Evolutionary conservation across 225 moss, liverwort and hornwort species (phyloP).

Genomic region (Bryum argenteum): DNA sequence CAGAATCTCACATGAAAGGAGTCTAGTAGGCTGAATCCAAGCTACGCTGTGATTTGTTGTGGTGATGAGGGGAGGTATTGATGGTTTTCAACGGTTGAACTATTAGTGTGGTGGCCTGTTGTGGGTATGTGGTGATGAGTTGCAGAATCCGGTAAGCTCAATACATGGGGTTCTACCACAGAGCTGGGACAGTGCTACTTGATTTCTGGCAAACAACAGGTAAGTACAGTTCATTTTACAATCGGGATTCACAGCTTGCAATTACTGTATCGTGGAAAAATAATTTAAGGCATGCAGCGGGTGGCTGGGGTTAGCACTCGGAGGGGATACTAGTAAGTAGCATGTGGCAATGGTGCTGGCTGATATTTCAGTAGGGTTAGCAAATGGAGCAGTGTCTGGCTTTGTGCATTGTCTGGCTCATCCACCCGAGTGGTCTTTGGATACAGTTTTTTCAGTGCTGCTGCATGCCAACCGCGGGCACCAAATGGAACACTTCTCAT

Average conservation of each 20-base stretch:
- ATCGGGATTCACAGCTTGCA: no score
- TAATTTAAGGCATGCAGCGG: no score
- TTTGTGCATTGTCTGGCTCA: constrained; percentile 28
- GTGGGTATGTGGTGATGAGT: constrained; percentile 28
- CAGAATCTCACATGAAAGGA: no score
- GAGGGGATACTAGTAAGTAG: background rate
- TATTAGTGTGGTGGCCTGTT: constrained; percentile 17
- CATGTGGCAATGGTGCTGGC: constrained; percentile 16
- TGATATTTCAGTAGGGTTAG: background rate
- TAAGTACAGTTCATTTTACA: constrained; percentile 31
- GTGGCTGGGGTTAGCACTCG: background rate
- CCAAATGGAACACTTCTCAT: constrained; percentile 30
- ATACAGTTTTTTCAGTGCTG: constrained; percentile 42
- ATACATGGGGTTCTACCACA: constrained; percentile 90
- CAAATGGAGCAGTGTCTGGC: constrained; percentile 18
- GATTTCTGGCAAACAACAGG: constrained; percentile 76
- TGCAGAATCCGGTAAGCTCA: constrained; percentile 91
- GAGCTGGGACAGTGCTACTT: constrained; percentile 82
- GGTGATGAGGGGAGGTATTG: background rate
- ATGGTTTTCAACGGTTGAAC: background rate
- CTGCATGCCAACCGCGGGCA: constrained; percentile 29
- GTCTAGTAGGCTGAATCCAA: no score
- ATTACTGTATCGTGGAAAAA: no score
- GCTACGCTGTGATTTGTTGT: background rate
- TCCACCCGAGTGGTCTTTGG: constrained; percentile 32